A percentile compares a stretch with the other conserved stretches of the same genome.
Evolutionary conservation across 1,284 basidiomycete genomes (phyloP).

Genomic region (Peniophora sp.): DNA sequence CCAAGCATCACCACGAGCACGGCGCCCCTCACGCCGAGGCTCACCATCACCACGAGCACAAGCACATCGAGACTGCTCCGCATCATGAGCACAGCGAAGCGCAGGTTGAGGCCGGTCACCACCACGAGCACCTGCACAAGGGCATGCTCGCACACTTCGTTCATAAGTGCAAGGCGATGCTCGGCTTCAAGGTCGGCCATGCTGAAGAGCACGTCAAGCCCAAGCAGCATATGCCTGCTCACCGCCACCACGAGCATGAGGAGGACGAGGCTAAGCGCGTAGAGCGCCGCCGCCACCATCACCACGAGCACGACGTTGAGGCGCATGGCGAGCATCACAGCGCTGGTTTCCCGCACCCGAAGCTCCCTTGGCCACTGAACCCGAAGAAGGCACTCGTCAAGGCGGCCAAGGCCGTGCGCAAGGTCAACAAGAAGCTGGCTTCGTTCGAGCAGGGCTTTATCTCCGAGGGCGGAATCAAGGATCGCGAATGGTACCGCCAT

Average conservation of each 20-base stretch:
- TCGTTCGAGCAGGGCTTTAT: constrained; percentile 85
- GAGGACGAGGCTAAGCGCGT: neutral
- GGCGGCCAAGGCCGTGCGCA: constrained; percentile 54
- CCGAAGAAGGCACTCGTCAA: constrained; percentile 41
- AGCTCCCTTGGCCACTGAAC: neutral
- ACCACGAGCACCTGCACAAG: neutral
- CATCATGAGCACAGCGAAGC: neutral
- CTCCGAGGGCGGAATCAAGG: constrained; percentile 68
- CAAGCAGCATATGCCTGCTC: neutral
- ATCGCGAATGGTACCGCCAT: constrained; percentile 82
- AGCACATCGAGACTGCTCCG: neutral
- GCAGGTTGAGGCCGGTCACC: neutral
- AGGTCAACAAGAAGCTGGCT: constrained; percentile 65
- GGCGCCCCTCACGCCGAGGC: neutral
- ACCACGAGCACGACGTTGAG: constrained; percentile 6
- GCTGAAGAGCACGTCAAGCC: neutral
- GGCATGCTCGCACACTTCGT: neutral
- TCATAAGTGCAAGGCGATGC: neutral
- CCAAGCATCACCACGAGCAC: constrained; percentile 12
- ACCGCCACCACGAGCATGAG: neutral
- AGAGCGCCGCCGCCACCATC: constrained; percentile 4
- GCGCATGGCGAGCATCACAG: neutral
- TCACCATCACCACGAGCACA: neutral
- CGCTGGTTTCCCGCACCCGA: constrained; percentile 4
- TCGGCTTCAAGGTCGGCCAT: constrained; percentile 5